Percentiles rank a stretch among this genome's conserved stretches.
phyloP scores from a whole-genome alignment of 257 asterid species.

The Scutellaria barbata region DNA sequence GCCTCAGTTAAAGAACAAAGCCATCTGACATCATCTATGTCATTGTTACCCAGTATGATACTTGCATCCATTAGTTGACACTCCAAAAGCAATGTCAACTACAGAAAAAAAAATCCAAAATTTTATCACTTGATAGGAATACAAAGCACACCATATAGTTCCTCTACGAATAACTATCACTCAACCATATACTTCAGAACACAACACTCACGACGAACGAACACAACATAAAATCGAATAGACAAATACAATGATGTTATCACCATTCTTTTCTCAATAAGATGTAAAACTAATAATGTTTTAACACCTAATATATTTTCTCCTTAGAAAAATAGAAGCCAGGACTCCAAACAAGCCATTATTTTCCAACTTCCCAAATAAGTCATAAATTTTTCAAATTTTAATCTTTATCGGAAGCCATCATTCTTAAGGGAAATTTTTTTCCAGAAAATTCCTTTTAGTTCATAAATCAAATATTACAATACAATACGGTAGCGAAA shows the following conservation, averaged over 20 bases:
- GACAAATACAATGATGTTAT: not conserved
- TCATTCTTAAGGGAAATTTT: not conserved
- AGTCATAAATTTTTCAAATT: not conserved
- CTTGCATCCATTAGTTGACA: slow-evolving; percentile 29
- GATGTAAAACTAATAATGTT: not conserved
- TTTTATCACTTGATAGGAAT: too few relatives aligned
- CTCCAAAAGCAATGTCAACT: not conserved
- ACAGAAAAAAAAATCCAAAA: not conserved
- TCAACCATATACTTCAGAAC: not conserved
- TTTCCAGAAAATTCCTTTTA: not conserved
- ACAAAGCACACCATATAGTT: too few relatives aligned
- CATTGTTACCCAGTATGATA: slow-evolving; percentile 42
- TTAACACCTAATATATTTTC: not conserved
- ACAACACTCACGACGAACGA: not conserved
- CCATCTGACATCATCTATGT: slow-evolving; percentile 77
- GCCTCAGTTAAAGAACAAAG: slow-evolving; percentile 78
- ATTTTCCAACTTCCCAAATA: not conserved
- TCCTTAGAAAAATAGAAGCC: not conserved
- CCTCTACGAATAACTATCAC: not conserved
- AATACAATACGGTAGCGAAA: not conserved
- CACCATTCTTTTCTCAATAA: slow-evolving; percentile 3
- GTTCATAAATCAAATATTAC: slow-evolving; percentile 9
- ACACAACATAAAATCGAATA: not conserved
- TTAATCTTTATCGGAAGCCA: slow-evolving; percentile 7
- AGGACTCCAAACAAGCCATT: not conserved